phyloP scores from a whole-genome alignment of 208 protist genomes.

The Leptomonas pyrrhocoris region DNA sequence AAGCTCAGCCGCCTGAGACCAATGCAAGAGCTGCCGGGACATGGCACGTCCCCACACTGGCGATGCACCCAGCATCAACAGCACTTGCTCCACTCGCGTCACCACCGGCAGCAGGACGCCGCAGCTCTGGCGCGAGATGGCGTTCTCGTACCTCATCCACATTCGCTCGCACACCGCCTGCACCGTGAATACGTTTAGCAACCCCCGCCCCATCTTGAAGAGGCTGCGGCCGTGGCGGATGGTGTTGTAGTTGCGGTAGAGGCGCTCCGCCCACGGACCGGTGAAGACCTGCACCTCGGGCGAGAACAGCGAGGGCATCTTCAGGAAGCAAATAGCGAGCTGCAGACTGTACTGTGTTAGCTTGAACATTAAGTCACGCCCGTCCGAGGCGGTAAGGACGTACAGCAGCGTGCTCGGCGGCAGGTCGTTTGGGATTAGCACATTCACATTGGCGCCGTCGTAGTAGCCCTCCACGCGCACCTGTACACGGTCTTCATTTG shows the following conservation, averaged over 20 bases:
- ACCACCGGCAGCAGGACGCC: slow-evolving; percentile 34
- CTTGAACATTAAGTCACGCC: slow-evolving; percentile 86
- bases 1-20: slow-evolving; percentile 18
- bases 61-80: slow-evolving; percentile 7
- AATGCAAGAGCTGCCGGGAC: slow-evolving; percentile 21
- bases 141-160: slow-evolving; percentile 55
- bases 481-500: slow-evolving; percentile 66
- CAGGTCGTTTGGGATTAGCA: slow-evolving; percentile 83
- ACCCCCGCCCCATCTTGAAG: slow-evolving; percentile 84
- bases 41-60: slow-evolving; percentile 11
- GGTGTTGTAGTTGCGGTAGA: slow-evolving; percentile 85
- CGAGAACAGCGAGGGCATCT: slow-evolving; percentile 68
- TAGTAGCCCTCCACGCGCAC: slow-evolving; percentile 86
- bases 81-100: slow-evolving; percentile 16
- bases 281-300: slow-evolving; percentile 49
- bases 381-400: slow-evolving; percentile 85
- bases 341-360: slow-evolving; percentile 80
- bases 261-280: slow-evolving; percentile 60
- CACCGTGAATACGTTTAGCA: slow-evolving; percentile 79
- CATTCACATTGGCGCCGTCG: slow-evolving; percentile 39
- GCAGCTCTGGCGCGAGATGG: slow-evolving; percentile 18
- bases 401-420: slow-evolving; percentile 83
- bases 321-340: slow-evolving; percentile 73
- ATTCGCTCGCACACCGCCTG: slow-evolving; percentile 70
- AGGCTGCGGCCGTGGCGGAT: slow-evolving; percentile 85